Evolutionary conservation across 495 filamentous ascomycete species (phyloP).

Genomic region (Chaetomium cochliodes): DNA sequence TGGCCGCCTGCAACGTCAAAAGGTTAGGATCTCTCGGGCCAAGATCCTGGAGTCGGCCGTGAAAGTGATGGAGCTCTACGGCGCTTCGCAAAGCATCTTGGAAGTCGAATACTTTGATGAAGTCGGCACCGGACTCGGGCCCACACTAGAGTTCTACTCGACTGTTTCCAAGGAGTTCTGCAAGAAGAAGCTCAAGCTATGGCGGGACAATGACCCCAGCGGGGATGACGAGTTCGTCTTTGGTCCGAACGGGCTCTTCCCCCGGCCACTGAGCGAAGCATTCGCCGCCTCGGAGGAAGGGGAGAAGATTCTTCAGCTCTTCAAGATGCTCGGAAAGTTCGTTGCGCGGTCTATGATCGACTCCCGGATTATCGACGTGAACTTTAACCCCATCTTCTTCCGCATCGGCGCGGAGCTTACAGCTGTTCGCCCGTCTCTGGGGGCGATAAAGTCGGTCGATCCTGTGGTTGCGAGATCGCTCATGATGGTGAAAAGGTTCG

Average conservation of each 20-base stretch:
- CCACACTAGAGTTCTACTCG: slow-evolving; percentile 97
- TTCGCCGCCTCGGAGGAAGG: slow-evolving; percentile 72
- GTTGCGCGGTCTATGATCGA: slow-evolving; percentile 98
- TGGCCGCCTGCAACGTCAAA: slow-evolving; percentile 92
- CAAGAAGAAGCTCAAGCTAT: slow-evolving; percentile 93
- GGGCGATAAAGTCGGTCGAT: slow-evolving; percentile 90
- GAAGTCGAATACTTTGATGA: slow-evolving; percentile 99
- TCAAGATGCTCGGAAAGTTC: slow-evolving; percentile 95
- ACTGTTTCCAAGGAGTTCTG: slow-evolving; percentile 97
- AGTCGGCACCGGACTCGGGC: slow-evolving; percentile 93
- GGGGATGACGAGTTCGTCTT: slow-evolving; percentile 81
- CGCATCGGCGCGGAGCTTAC: slow-evolving; percentile 75
- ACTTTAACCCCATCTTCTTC: slow-evolving; percentile 98
- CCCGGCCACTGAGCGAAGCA: slow-evolving; percentile 82
- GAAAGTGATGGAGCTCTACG: slow-evolving; percentile 99
- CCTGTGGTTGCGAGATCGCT: slow-evolving; percentile 80
- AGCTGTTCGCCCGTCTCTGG: slow-evolving; percentile 79
- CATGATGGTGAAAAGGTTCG: slow-evolving; percentile 85
- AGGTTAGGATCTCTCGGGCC: slow-evolving; percentile 89
- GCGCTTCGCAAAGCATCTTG: slow-evolving; percentile 87
- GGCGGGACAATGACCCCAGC: slow-evolving; percentile 86
- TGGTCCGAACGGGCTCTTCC: slow-evolving; percentile 83
- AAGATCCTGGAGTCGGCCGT: slow-evolving; percentile 94
- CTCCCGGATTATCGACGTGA: slow-evolving; percentile 95
- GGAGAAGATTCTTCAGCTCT: slow-evolving; percentile 78